Evolutionary conservation across 2,329 filamentous ascomycete species (phyloP), one percentile per base, ranked within the genome.

Genomic region (Colletotrichum cuscutae): DNA sequence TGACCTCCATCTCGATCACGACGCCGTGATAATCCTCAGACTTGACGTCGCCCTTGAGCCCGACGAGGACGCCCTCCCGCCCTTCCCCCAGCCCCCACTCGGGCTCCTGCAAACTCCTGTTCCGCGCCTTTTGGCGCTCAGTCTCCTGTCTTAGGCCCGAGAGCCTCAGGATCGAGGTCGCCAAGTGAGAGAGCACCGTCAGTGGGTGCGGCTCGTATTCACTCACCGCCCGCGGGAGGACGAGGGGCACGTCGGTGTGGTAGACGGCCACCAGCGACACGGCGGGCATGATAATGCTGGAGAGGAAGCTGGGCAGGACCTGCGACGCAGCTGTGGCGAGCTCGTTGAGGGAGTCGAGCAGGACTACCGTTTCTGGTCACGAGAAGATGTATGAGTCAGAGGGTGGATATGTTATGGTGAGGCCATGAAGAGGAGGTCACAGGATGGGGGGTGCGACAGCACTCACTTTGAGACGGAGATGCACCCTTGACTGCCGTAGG

Each of bases 1-100:
- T 89, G 77, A 98, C 89, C 82, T 99, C 96, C 89, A 97, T 93
- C 78, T 94, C 91, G 7, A 98, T 81, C 1, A 97, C 94, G 0
- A 96, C 93, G 1, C 85, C 84, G 11, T 75, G 71, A 42, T 26
- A 76, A 49, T 79, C 80, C 6, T 77, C 77, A 1, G 78, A 76
- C 37, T 86, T 86, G n/a, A 87, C 86, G 4, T 86, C 84, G 53
- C 84, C 81, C 67, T 82, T 82, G 71, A 94, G 84, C 3, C 94
- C 93, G 60, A 95, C 85, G 0, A 98, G 82, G 11, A 96, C 87
- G 8, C 96, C 96, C 81, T 98, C 95, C 19, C 91, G 87, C 35
- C 91, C 91, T 81, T 97, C 94, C 7, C 88, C 87, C 1, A 98
- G 86, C 0, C 96, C 97, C 81, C 94, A 97, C 9, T 89, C 89